Evolutionary conservation across 805 yeast species (phyloP), one percentile per base, ranked within the genome.

Genomic region (Candida tibetensis): DNA sequence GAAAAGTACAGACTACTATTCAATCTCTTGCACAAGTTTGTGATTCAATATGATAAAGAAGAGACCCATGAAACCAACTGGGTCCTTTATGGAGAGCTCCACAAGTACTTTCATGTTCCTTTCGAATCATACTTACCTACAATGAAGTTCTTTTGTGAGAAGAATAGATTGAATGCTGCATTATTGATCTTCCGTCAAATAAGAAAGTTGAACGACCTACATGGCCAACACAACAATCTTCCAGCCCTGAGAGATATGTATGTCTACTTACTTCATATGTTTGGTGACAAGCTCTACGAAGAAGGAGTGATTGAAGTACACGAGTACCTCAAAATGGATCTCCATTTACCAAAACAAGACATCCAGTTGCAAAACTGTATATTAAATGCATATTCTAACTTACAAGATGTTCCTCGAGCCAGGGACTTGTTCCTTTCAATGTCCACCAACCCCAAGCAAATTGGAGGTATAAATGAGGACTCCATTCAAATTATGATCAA

Each of bases 271-370:
- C 79, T 85, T 53, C 66, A 72, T 36, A 74, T 74, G 33, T 83
- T 83, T 60, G 85, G 88, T 1, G 68, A 69, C 34, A 62, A 64
- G 36, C 59, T 71, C 23, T 85, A 80, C 47, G 79, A 74, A 40
- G 81, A 79, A 5, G 93, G 91, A 0, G 77, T 84, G 13, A 66
- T 66, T 34, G 82, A 80, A 40, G 57, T 85, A 3, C 87, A 84
- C 47, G 73, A 77, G 38, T 71, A 74, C 32, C 61, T 82, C 53
- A 80, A 83, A 39, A 72, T 81, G 71, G 95, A 85, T 33, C 47
- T 59, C 3, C 59, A 67, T 8, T 60, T 83, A 29, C 55, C 54
- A 2, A 74, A 70, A 41, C 71, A 79, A 41, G 81, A 82, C 46
- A 70, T 81, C 8, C 64, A 61, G 8, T 56, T 85, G 22, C 71